Evolutionary conservation across 306 rosid species (phyloP), one percentile per base, ranked within the genome.

Genomic region (Datisca glomerata): DNA sequence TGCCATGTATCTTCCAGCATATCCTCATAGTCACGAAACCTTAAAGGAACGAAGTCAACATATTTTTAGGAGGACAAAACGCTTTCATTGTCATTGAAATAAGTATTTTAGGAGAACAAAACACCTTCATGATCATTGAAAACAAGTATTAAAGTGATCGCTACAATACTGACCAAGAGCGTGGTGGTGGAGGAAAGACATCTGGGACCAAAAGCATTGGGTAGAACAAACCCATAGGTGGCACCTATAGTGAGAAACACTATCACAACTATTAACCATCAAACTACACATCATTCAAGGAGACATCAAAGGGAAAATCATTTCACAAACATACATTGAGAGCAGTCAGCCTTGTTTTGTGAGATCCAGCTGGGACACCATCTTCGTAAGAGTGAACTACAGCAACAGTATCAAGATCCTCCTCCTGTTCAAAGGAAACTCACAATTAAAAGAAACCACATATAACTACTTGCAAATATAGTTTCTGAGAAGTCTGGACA

Each of bases 1-100:
- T 87, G 80, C 94, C 85, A 79, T 24, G 97, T 66, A 17, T 83
- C 95, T 68, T 83, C 97, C 60, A 83, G 76, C 94, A 89, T 72
- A 61, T 83, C 97, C 70, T 89, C 97, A 2, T 71, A 56, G 63
- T 89, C 95, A 12, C 61, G 65, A 64, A 83, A 89, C 97, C 97
- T 89, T 14, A 36, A 35, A 23, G 29, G 12, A 51, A 21, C 25
- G 12, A 31, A n/a, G n/a, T n/a, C n/a, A n/a, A n/a, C n/a, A n/a
- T n/a, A n/a, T n/a, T n/a, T n/a, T n/a, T n/a, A n/a, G n/a, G n/a
- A n/a, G n/a, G n/a, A n/a, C n/a, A n/a, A n/a, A n/a, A n/a, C n/a
- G n/a, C n/a, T n/a, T n/a, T n/a, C n/a, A n/a, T n/a, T n/a, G n/a
- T n/a, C n/a, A n/a, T n/a, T n/a, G n/a, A n/a, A n/a, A n/a, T n/a